Base-by-base conservation (phyloP, 805 yeast genomes). In the Starmerella bombicola region DNA sequence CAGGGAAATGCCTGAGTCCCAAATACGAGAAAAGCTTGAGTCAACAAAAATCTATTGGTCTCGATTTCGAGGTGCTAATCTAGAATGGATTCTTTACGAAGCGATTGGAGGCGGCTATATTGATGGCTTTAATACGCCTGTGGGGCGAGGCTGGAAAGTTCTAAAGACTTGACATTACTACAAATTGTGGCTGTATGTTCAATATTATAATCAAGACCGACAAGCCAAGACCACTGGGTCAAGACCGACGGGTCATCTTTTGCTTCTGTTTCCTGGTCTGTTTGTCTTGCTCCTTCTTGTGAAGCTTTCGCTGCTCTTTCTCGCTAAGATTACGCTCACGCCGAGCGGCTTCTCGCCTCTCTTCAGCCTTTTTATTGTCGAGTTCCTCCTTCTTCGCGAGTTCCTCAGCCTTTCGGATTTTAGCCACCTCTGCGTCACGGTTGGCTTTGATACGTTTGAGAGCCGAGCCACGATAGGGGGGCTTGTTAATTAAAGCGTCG, bases 231-330 rank as follows among this genome's bases (percentile, higher is more conserved):
- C n/a, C n/a, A n/a, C n/a, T n/a, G n/a, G n/a, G 18, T 15, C 22
- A 31, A 18, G n/a, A 19, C n/a, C 36, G 25, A 18, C 42, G 45
- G 12, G 42, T 30, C 49, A 40, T 49, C 34, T 45, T 50, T 38
- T 47, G 48, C 30, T 51, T 44, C 48, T 65, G 64, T 63, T 82
- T 81, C 66, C 84, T 76, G 58, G 78, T 82, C 61, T 76, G 83
- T 67, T 78, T 83, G 52, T 82, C 93, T 50, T 68, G 67, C 60
- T 79, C 83, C 65, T 79, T 82, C 65, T 74, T 76, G 49, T 80
- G 88, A 32, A 71, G 60, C 64, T 80, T 82, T 50, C 76, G 76
- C 64, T 80, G 91, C 57, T 80, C 91, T 54, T 78, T 84, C 46
- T 83, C 78, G 34, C 78, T 68, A 55, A 80, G 63, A 49, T 68